These are phyloP conservation scores for Funneliformis mosseae DNA, from an alignment of 192 early-diverging fungal genomes.

Conservation along the genomic window DNA sequence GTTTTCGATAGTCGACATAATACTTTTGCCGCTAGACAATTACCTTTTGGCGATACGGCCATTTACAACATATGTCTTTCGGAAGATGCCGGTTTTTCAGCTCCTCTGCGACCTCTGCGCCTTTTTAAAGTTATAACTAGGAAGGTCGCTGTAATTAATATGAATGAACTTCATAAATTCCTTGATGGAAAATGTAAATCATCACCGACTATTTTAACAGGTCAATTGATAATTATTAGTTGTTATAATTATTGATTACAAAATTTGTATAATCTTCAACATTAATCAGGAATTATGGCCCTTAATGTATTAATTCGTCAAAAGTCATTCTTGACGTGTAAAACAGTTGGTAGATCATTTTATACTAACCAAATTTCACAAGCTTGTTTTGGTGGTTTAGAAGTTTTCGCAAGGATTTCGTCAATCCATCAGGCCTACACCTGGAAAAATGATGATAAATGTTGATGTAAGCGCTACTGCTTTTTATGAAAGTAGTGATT, in stretches of 20 bases:
- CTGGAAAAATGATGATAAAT: slow-evolving; percentile 66
- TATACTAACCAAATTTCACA: slow-evolving; percentile 69
- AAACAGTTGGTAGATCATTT: slow-evolving; percentile 86
- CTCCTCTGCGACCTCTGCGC: slow-evolving; percentile 45
- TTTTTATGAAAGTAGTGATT: slow-evolving; percentile 64
- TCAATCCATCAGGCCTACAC: slow-evolving; percentile 70
- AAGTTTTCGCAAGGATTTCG: slow-evolving; percentile 94
- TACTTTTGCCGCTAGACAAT: slow-evolving; percentile 60
- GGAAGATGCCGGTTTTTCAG: slow-evolving; percentile 38
- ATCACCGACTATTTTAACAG: slow-evolving; percentile 24
- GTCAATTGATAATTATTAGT: too few species aligned
- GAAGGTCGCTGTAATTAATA: slow-evolving; percentile 66
- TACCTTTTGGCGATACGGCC: slow-evolving; percentile 56
- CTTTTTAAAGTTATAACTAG: slow-evolving; percentile 67
- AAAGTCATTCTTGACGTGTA: slow-evolving; percentile 63
- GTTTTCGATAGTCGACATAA: slow-evolving; percentile 85
- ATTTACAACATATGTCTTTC: slow-evolving; percentile 61
- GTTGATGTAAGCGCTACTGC: slow-evolving; percentile 70
- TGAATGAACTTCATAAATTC: slow-evolving; percentile 60
- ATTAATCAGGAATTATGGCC: slow-evolving; percentile 55
- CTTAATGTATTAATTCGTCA: slow-evolving; percentile 84
- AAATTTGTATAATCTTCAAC: too few species aligned
- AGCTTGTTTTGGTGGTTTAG: slow-evolving; percentile 67
- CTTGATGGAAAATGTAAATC: slow-evolving; percentile 42
- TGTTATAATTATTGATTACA: too few species aligned